Evolutionary conservation across 306 rosid species (phyloP).

Genomic region (Prunus dulcis): DNA sequence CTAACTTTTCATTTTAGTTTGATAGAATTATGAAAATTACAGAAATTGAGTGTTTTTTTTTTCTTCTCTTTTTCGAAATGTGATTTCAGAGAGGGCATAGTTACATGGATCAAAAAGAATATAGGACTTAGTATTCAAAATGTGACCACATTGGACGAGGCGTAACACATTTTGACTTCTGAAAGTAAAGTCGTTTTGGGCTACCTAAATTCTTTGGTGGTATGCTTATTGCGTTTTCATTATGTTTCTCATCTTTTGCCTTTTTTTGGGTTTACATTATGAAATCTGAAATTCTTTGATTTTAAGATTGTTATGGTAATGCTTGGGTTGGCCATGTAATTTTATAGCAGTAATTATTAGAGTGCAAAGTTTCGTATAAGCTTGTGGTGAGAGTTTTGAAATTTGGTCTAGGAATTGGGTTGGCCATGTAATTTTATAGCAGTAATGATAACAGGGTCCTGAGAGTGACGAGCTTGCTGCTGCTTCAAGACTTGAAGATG

Average conservation of each 20-base stretch:
- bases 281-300: not conserved
- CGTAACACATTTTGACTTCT: conserved; percentile 56
- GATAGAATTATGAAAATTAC: not conserved
- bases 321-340: not conserved
- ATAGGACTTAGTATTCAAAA: conserved; percentile 81
- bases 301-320: not conserved
- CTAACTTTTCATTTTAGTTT: not conserved
- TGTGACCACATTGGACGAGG: conserved; percentile 76
- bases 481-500: conserved; percentile 90
- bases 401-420: not conserved
- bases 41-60: not conserved
- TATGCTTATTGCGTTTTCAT: conserved; percentile 28
- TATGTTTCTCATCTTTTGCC: not conserved
- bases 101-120: conserved; percentile 93
- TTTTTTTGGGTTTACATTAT: not conserved
- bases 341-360: not conserved
- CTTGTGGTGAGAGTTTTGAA: not conserved
- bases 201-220: conserved; percentile 81
- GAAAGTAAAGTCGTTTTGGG: conserved; percentile 81
- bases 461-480: conserved; percentile 92
- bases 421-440: no score
- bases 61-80: not conserved
- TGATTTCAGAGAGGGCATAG: conserved; percentile 63
- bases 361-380: not conserved
- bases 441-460: conserved; percentile 65